These are phyloP conservation scores for Aurantiochytrium sp. DNA, from an alignment of 108 stramenopile species.

Conservation along the genomic window DNA sequence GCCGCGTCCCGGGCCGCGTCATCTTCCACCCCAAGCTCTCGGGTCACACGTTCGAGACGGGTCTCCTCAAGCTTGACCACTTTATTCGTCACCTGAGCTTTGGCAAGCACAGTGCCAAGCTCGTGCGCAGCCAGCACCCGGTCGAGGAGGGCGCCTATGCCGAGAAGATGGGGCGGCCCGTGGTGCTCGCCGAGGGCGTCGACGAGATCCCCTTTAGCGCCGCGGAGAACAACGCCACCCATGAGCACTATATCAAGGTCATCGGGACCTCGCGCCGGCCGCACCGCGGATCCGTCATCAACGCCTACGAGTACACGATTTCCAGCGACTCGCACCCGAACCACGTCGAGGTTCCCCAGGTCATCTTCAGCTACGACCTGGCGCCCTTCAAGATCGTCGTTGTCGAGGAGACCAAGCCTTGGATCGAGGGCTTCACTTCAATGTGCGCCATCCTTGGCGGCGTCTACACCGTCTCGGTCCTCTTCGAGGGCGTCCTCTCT, in stretches of 20 bases:
- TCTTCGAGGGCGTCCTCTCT: neutral
- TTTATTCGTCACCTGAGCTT: neutral
- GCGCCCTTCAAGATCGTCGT: neutral
- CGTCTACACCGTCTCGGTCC: constrained; percentile 14
- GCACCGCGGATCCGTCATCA: neutral
- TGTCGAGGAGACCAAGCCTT: constrained; percentile 2
- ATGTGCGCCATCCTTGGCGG: constrained; percentile 25
- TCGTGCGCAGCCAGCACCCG: neutral
- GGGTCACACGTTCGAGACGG: constrained; percentile 20
- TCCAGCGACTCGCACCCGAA: neutral
- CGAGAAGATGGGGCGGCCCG: neutral
- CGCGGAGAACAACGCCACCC: neutral
- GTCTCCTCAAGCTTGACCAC: neutral
- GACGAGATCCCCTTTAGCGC: constrained; percentile 10
- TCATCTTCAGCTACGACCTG: constrained; percentile 6
- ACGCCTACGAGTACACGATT: constrained; percentile 21
- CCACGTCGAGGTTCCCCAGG: neutral
- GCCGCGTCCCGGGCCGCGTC: neutral
- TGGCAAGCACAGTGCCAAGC: neutral
- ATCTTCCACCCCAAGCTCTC: constrained; percentile 11
- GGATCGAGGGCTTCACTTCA: constrained; percentile 11
- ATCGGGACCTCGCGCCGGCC: neutral
- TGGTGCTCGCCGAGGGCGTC: neutral
- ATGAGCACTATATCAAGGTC: constrained; percentile 24
- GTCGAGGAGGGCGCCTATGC: neutral